These are phyloP conservation scores for Hemisphaericaspora nanyangensis DNA, from an alignment of 805 yeast genomes.

Conservation along the genomic window DNA sequence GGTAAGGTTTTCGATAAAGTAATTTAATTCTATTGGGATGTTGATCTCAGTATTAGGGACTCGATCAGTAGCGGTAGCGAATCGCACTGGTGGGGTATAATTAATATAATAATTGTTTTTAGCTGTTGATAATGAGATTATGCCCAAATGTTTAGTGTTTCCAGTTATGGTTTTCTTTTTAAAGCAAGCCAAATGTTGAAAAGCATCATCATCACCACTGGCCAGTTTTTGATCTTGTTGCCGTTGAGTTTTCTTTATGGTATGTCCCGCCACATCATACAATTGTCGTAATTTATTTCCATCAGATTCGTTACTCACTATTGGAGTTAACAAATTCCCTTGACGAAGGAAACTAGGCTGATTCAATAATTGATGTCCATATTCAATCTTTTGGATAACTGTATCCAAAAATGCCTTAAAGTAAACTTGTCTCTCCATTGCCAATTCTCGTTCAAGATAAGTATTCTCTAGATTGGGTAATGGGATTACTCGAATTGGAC, in stretches of 20 bases:
- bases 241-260: conserved; percentile 11
- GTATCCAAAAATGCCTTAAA: conserved; percentile 33
- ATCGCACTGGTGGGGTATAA: conserved; percentile 32
- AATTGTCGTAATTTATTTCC: conserved; percentile 26
- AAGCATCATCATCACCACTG: conserved; percentile 19
- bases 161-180: conserved; percentile 35
- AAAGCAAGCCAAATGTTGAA: conserved; percentile 28
- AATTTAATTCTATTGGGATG: conserved; percentile 20
- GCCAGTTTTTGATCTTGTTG: conserved; percentile 8
- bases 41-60: conserved; percentile 13
- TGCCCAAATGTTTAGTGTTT: conserved; percentile 24
- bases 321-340: conserved; percentile 4
- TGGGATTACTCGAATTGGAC: conserved; percentile 37
- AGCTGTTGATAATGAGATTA: conserved; percentile 34
- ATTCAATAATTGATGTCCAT: conserved; percentile 16
- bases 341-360: conserved; percentile 9
- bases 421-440: conserved; percentile 20
- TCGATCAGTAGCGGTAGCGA: not conserved
- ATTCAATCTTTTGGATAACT: conserved; percentile 23
- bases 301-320: conserved; percentile 4
- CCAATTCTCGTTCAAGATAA: conserved; percentile 11
- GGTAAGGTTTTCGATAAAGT: conserved; percentile 11
- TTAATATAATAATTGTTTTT: conserved; percentile 22
- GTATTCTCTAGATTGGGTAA: conserved; percentile 16
- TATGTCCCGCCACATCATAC: conserved; percentile 21